Conservation (phyloP, 2,329 filamentous ascomycete species). For the Fusarium vanettenii region DNA sequence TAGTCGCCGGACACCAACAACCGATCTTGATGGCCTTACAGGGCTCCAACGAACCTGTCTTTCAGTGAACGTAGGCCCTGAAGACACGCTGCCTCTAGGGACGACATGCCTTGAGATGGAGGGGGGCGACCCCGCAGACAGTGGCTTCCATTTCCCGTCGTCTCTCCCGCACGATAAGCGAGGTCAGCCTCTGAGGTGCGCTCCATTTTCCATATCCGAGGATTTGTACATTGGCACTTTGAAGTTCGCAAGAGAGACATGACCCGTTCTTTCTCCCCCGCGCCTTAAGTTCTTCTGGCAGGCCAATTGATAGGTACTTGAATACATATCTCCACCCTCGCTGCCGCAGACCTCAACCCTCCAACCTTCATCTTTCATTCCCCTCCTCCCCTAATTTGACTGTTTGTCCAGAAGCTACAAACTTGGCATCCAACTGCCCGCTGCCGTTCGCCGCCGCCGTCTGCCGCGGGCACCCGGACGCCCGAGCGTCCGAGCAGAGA, state of each 20-base stretch:
- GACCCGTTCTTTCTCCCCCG: slow-evolving; percentile 27
- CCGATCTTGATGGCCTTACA: slow-evolving; percentile 7
- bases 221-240: neutral
- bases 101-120: neutral
- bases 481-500: slow-evolving; percentile 44
- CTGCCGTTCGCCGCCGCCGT: slow-evolving; percentile 36
- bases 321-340: slow-evolving; percentile 26
- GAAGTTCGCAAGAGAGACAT: slow-evolving; percentile 22
- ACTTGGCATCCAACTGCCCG: slow-evolving; percentile 6
- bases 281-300: slow-evolving; percentile 7
- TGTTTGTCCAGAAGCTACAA: slow-evolving; percentile 1
- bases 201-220: neutral
- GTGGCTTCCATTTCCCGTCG: neutral
- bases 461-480: slow-evolving; percentile 44
- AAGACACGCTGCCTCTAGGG: neutral
- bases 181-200: neutral
- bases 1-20: slow-evolving; percentile 6
- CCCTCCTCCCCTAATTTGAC: neutral
- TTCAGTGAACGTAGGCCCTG: neutral
- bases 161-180: slow-evolving; percentile 3
- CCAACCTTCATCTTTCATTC: slow-evolving; percentile 20
- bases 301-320: slow-evolving; percentile 23
- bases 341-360: slow-evolving; percentile 23
- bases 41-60: neutral
- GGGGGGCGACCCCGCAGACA: slow-evolving; percentile 3